phyloP scores from a whole-genome alignment of 257 asterid genomes.

The Coffea canephora region DNA sequence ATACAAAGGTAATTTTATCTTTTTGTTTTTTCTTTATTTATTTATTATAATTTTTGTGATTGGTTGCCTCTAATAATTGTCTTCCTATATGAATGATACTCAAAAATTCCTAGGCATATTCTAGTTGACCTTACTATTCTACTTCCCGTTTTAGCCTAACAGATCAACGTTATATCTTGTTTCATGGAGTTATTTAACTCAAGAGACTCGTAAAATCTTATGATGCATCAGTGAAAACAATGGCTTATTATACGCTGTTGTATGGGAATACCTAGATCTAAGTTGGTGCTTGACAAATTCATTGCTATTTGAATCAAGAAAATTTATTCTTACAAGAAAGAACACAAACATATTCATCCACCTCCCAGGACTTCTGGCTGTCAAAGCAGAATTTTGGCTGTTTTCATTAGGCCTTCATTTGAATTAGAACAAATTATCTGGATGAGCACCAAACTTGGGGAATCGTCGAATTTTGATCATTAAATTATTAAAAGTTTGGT shows the following conservation, averaged over 20 bases:
- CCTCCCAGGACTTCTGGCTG: not conserved
- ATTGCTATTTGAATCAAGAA: not conserved
- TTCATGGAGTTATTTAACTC: not conserved
- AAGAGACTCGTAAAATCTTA: not conserved
- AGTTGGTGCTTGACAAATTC: not conserved
- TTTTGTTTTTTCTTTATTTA: not conserved
- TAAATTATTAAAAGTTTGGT: no score
- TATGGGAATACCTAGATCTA: not conserved
- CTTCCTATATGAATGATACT: not conserved
- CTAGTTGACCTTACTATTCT: not conserved
- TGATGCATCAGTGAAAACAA: not conserved
- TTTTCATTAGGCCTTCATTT: not conserved
- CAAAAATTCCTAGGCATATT: not conserved
- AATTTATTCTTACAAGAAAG: not conserved
- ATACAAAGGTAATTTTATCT: slow-evolving; percentile 46
- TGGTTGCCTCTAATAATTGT: not conserved
- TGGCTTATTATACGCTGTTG: no score
- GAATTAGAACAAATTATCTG: no score
- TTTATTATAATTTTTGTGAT: not conserved
- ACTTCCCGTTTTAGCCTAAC: not conserved
- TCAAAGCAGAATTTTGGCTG: not conserved
- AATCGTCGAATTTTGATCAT: no score
- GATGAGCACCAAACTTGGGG: no score
- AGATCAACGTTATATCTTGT: not conserved
- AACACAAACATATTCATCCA: not conserved